These are phyloP conservation scores for Diplodia seriata DNA, from an alignment of 2,329 filamentous ascomycete genomes.

Conservation along the genomic window DNA sequence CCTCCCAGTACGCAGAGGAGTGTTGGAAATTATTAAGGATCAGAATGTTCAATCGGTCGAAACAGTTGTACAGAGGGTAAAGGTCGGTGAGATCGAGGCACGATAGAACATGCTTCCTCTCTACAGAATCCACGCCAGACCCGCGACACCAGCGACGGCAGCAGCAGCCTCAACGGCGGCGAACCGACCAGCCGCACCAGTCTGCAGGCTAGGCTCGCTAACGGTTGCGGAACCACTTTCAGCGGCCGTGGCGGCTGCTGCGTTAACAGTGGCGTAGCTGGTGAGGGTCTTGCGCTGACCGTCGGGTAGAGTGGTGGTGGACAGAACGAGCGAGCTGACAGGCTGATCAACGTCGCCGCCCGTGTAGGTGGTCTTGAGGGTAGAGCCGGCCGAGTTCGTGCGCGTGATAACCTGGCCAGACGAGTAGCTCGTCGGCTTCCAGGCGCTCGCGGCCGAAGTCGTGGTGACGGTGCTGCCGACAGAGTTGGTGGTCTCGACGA, in stretches of 20 bases:
- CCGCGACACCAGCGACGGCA: conserved; percentile 43
- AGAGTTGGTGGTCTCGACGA: conserved; percentile 49
- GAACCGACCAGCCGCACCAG: conserved; percentile 38
- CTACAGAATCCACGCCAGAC: conserved; percentile 45
- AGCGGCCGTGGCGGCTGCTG: conserved; percentile 37
- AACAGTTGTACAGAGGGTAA: not conserved
- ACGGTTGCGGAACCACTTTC: conserved; percentile 34
- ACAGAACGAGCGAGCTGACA: conserved; percentile 50
- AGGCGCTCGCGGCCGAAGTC: conserved; percentile 43
- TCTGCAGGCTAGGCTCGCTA: conserved; percentile 49
- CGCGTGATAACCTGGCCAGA: conserved; percentile 53
- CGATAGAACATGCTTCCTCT: not conserved
- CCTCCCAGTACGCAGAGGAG: conserved; percentile 11
- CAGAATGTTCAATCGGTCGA: conserved; percentile 1
- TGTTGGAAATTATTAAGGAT: not conserved
- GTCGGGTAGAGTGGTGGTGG: conserved; percentile 44
- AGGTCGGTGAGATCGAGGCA: not conserved
- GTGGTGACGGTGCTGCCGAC: conserved; percentile 48
- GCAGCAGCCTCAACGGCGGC: conserved; percentile 40
- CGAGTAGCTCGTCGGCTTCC: conserved; percentile 37
- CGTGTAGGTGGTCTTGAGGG: conserved; percentile 56
- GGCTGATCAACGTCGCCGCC: conserved; percentile 47
- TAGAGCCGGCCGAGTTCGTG: conserved; percentile 50
- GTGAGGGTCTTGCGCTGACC: conserved; percentile 52
- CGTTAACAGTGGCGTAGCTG: conserved; percentile 53